Base-by-base conservation (phyloP, 441 rosid genomes). In the Populus hybrid region DNA sequence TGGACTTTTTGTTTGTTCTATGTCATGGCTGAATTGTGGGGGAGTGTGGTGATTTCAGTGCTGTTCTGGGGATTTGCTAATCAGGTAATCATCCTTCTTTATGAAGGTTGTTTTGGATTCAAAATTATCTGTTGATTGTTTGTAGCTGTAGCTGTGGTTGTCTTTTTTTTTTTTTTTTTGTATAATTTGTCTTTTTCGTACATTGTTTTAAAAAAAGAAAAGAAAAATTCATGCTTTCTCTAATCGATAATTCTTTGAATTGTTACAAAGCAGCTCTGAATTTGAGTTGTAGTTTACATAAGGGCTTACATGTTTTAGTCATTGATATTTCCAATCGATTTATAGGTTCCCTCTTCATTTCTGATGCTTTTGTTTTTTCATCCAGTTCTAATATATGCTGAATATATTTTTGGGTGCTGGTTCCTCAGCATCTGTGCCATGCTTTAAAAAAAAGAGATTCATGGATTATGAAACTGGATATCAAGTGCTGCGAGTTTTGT, bases 1-100 rank as follows among this genome's bases (percentile, higher is more conserved):
- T 95, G 99, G 99, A 87, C 87, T 71, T 95, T 95, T 88, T 92
- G 98, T 85, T 86, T 95, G 89, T 95, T 95, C 85, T 95, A 95
- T 88, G 99, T 95, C 79, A 95, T 95, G 99, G 99, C 98, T 85
- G 99, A 95, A 83, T 90, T 95, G 78, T 95, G 99, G 99, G 99
- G 99, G 23, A 95, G 99, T 76, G 98, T 95, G 24, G 98, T 95
- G 68, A 68, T 95, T 81, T 95, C 99, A 28, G 99, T 95, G 82
- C 91, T 95, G 61, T 95, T 95, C 79, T 95, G 99, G 99, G 99
- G 99, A 34, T 89, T 95, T 79, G 99, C 99, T 28, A 95, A 95
- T 89, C 99, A 95, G 98, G 99, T 92, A 80, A 85, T 38, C 69
- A 28, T 35, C 8, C 18, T 66, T 28, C 35, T 5, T 50, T 71